phyloP scores from a whole-genome alignment of 2,329 filamentous ascomycete genomes.

The Lasiodiplodia citricola region DNA sequence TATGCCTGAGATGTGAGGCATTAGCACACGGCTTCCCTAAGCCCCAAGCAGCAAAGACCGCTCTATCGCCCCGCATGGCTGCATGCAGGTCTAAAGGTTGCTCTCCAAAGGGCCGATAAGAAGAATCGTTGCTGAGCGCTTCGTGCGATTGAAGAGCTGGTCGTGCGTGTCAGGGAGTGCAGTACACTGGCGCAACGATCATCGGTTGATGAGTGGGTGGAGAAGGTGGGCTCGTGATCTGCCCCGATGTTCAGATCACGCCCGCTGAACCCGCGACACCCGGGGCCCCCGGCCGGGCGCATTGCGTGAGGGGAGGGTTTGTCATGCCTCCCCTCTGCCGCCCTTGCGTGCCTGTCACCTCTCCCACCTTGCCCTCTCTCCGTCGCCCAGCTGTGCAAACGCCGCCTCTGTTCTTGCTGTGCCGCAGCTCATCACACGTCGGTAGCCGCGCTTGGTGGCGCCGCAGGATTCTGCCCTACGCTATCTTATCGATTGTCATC shows the following conservation, averaged over 20 bases:
- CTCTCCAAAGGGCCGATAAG: not conserved
- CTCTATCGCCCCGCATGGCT: not conserved
- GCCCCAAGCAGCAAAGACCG: conserved; percentile 9
- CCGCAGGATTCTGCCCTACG: conserved; percentile 19
- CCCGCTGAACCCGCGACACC: conserved; percentile 1
- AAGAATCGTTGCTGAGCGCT: not conserved
- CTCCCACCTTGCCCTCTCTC: not conserved
- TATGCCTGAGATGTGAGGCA: not conserved
- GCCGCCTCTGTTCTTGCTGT: not conserved
- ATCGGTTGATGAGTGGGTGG: not conserved
- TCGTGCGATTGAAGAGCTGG: not conserved
- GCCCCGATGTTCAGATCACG: conserved; percentile 15
- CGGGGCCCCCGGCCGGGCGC: not conserved
- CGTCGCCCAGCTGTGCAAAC: not conserved
- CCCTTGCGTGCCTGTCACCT: not conserved
- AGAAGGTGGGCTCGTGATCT: conserved; percentile 21
- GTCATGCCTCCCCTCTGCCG: not conserved
- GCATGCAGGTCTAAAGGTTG: not conserved
- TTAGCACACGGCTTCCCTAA: not conserved
- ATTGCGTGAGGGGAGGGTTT: not conserved
- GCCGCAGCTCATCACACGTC: not conserved
- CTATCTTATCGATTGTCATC: conserved; percentile 21
- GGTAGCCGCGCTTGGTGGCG: conserved; percentile 5
- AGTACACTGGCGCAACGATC: not conserved
- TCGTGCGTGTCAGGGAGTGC: not conserved